Evolutionary conservation across 2,329 filamentous ascomycete genomes (phyloP).

Genomic region (Epichloe coenophiala): DNA sequence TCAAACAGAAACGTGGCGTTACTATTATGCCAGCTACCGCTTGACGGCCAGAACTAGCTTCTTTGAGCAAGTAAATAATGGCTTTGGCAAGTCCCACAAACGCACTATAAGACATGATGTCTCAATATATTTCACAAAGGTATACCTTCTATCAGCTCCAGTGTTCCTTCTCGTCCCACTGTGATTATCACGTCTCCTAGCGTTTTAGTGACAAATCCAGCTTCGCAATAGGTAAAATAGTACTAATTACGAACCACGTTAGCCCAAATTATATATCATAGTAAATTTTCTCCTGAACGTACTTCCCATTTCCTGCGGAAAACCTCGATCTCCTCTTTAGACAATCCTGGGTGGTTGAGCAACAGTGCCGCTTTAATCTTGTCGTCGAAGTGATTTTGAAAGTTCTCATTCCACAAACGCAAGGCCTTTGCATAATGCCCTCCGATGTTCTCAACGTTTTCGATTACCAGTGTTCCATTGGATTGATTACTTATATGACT

Average conservation of each 20-base stretch:
- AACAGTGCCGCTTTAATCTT: constrained; percentile 47
- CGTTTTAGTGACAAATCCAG: constrained; percentile 58
- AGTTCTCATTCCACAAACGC: constrained; percentile 53
- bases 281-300: constrained; percentile 11
- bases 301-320: constrained; percentile 62
- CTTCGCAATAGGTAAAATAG: constrained; percentile 65
- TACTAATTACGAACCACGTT: constrained; percentile 30
- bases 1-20: background rate
- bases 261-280: constrained; percentile 3
- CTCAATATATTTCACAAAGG: constrained; percentile 32
- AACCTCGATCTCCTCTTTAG: constrained; percentile 47
- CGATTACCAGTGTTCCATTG: constrained; percentile 48
- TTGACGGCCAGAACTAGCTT: background rate
- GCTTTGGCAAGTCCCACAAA: background rate
- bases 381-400: constrained; percentile 46
- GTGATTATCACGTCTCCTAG: constrained; percentile 62
- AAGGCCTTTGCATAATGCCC: constrained; percentile 60
- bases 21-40: background rate
- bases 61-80: background rate
- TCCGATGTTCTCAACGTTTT: constrained; percentile 58
- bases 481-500: constrained; percentile 48
- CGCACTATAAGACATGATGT: background rate
- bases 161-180: constrained; percentile 48
- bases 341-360: constrained; percentile 43
- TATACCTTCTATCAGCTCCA: constrained; percentile 58